A percentile compares a stretch with the other conserved stretches of the same genome.
Evolutionary conservation across 2,329 filamentous ascomycete species (phyloP).

Genomic region (Penicillium sp.): DNA sequence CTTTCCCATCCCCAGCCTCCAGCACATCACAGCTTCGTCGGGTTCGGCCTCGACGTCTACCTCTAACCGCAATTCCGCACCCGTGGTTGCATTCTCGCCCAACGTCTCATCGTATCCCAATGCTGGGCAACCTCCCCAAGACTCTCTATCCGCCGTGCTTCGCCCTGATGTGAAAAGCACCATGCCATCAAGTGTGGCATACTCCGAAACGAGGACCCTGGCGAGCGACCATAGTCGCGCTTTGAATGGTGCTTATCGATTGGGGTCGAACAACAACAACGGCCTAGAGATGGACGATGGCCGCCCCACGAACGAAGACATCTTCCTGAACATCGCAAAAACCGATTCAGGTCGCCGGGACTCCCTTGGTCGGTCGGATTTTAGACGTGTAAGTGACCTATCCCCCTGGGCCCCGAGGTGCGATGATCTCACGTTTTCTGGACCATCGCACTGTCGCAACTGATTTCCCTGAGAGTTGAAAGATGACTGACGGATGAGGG

Average conservation of each 20-base stretch:
- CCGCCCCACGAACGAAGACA: conserved; percentile 44
- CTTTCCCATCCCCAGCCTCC: conserved; percentile 26
- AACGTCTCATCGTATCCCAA: conserved; percentile 26
- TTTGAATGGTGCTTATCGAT: conserved; percentile 28
- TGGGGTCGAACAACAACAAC: conserved; percentile 32
- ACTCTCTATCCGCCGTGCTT: conserved; percentile 22
- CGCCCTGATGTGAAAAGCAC: conserved; percentile 34
- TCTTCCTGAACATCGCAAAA: conserved; percentile 51
- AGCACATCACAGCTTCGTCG: conserved; percentile 12
- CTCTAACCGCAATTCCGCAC: conserved; percentile 1
- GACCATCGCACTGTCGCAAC: neutral
- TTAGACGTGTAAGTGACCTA: conserved; percentile 38
- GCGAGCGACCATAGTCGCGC: conserved; percentile 29
- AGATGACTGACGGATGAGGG: conserved; percentile 21
- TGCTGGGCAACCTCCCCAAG: conserved; percentile 32
- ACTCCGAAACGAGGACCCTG: conserved; percentile 30
- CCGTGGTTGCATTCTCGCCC: neutral
- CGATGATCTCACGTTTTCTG: neutral
- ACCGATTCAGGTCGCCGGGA: conserved; percentile 41
- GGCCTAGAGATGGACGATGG: conserved; percentile 40
- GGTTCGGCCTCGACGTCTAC: conserved; percentile 3
- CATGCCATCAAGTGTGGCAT: conserved; percentile 37
- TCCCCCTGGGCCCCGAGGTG: neutral
- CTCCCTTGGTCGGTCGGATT: conserved; percentile 40
- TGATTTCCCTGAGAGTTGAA: conserved; percentile 1